Evolutionary conservation across 495 filamentous ascomycete species (phyloP).

Genomic region (Hamigera avellanea): DNA sequence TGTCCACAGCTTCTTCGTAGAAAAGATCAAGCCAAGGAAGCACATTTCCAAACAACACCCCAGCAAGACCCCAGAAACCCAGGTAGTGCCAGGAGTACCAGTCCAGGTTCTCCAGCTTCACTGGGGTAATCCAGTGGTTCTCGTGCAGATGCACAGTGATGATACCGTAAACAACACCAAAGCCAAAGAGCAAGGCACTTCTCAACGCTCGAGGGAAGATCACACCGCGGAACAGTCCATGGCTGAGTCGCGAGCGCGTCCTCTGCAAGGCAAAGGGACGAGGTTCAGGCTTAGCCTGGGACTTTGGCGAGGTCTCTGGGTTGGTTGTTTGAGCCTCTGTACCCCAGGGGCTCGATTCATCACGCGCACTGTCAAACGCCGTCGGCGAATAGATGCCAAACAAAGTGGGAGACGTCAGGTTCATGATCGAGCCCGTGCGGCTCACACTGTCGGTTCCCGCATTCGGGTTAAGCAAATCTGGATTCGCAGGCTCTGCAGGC

Average conservation of each 20-base stretch:
- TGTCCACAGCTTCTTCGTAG: conserved; percentile 29
- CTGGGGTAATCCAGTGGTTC: conserved; percentile 49
- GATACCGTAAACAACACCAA: conserved; percentile 76
- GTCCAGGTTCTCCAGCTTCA: conserved; percentile 48
- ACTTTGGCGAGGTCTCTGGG: conserved; percentile 13
- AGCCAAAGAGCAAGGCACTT: conserved; percentile 57
- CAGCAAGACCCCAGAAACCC: conserved; percentile 68
- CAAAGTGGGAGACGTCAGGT: conserved; percentile 80
- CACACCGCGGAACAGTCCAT: conserved; percentile 32
- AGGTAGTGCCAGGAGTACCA: conserved; percentile 56
- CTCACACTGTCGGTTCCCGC: conserved; percentile 27
- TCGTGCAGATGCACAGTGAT: conserved; percentile 77
- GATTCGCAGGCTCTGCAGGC: conserved; percentile 26
- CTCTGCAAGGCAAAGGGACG: conserved; percentile 19
- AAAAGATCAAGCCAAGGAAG: conserved; percentile 76
- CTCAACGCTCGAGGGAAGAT: conserved; percentile 39
- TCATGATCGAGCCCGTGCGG: conserved; percentile 67
- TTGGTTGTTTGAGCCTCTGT: conserved; percentile 55
- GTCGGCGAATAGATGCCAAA: conserved; percentile 80
- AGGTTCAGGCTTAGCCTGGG: conserved; percentile 6
- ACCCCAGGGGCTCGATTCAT: conserved; percentile 54
- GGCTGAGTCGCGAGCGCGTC: conserved; percentile 27
- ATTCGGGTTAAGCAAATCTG: conserved; percentile 17
- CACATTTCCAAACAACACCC: conserved; percentile 62
- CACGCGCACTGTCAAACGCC: conserved; percentile 37